phyloP scores from a whole-genome alignment of 2,329 filamentous ascomycete species.

The Penicillium hordei region DNA sequence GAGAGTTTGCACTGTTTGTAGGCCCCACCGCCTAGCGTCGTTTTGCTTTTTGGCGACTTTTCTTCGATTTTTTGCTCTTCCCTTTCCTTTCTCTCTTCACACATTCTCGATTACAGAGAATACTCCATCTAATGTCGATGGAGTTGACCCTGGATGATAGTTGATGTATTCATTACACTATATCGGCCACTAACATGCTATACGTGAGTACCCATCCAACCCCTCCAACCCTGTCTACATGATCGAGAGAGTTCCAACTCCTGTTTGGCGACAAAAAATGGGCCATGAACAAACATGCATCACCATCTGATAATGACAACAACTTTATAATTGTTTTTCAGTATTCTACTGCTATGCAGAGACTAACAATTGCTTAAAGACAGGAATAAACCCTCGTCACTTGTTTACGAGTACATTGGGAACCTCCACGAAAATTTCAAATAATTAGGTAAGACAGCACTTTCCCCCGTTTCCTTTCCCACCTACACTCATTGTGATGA shows the following conservation, averaged over 20 bases:
- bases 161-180: background rate
- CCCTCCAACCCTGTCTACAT: conserved; percentile 35
- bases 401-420: conserved; percentile 6
- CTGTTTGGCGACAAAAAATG: conserved; percentile 56
- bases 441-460: conserved; percentile 18
- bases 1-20: conserved; percentile 44
- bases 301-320: conserved; percentile 54
- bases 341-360: background rate
- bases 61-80: conserved; percentile 17
- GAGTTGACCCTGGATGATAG: background rate
- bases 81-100: conserved; percentile 23
- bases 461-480: conserved; percentile 4
- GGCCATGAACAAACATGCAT: conserved; percentile 62
- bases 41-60: conserved; percentile 22
- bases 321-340: conserved; percentile 9
- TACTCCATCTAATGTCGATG: conserved; percentile 25
- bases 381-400: conserved; percentile 4
- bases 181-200: conserved; percentile 17
- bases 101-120: conserved; percentile 12
- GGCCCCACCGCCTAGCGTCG: conserved; percentile 21
- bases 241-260: conserved; percentile 53
- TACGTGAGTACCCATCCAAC: conserved; percentile 27
- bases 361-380: conserved; percentile 22
- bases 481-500: conserved; percentile 45
- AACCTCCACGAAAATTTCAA: background rate